Base-by-base conservation (phyloP, 1,284 basidiomycete genomes). In the Prillingera fragicola region DNA sequence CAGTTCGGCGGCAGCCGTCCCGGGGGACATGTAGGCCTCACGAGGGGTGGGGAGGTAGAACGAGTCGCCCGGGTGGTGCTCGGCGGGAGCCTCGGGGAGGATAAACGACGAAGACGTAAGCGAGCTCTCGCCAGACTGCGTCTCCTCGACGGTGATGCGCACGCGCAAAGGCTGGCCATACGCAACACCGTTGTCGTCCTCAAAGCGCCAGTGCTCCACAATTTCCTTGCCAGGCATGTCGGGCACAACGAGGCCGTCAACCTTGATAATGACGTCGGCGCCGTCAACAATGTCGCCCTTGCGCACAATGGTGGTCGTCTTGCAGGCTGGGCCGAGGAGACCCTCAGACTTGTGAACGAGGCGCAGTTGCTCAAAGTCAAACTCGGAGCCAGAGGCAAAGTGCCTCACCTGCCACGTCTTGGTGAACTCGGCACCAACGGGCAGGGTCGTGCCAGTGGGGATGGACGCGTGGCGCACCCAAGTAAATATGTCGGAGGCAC, bases 391-490 rank as follows among this genome's bases (percentile, higher is more conserved):
- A 13, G 46, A 38, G 24, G 63, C 65, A 42, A 64, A 67, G 44
- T 69, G 62, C 51, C 59, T 63, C 22, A 63, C 36, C 15, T 50
- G 54, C 67, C 67, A 69, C 8, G 60, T 58, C 50, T 69, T 69
- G 55, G 63, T 67, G 54, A 69, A 67, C 33, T 60, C 63, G 23
- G 67, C 57, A 13, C 67, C 67, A 8, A 54, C 51, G 12, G 65
- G 67, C 4, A 69, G 54, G 2, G 48, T 50, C 27, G 57, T 61
- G 9, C 61, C 62, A 9, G 60, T 48, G 4, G 51, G 55, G 38
- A 69, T 67, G 32, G 63, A 67, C 8, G 57, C 34, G 55, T 69
- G 63, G 38, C 63, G 61, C 10, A 65, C 64, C 55, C 57, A 64
- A 5, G 63, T 57, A 50, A 66, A 66, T 54, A 69, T 64, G 49